Conservation (phyloP, 352 stramenopile species). For the Pythium monospermum region DNA sequence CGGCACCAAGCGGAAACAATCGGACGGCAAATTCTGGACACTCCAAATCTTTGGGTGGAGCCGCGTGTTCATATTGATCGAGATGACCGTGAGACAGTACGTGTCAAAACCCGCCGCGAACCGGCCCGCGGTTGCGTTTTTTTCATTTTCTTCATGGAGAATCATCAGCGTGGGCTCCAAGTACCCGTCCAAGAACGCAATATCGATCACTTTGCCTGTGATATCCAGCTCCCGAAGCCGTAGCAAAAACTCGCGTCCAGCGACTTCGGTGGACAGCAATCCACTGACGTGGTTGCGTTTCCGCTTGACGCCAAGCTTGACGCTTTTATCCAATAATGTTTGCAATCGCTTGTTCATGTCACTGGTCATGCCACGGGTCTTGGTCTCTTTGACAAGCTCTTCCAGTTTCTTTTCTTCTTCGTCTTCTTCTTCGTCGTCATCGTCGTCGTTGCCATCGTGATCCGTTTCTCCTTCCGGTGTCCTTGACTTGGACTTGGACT, state of each 20-base stretch:
- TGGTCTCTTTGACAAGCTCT: conserved; percentile 69
- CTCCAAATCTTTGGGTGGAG: conserved; percentile 87
- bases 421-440: conserved; percentile 74
- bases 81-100: conserved; percentile 80
- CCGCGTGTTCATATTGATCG: conserved; percentile 84
- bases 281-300: conserved; percentile 70
- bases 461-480: conserved; percentile 4
- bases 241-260: conserved; percentile 70
- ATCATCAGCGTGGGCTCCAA: conserved; percentile 85
- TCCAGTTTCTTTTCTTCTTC: conserved; percentile 77
- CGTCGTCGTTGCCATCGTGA: conserved; percentile 55
- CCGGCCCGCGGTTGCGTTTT: conserved; percentile 58
- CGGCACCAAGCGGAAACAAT: conserved; percentile 70
- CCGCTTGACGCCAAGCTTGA: conserved; percentile 69
- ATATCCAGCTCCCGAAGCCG: conserved; percentile 74
- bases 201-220: conserved; percentile 66
- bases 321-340: conserved; percentile 72
- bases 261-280: conserved; percentile 63
- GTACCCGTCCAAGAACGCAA: conserved; percentile 82
- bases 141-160: conserved; percentile 81
- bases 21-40: conserved; percentile 73
- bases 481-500: conserved; percentile 15
- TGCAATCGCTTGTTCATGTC: conserved; percentile 62
- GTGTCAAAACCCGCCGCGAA: conserved; percentile 74
- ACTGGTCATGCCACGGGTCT: conserved; percentile 49